Percentiles rank a stretch among this genome's conserved stretches.
phyloP scores from a whole-genome alignment of 129 eudicot species.

The Centaurea solstitialis region DNA sequence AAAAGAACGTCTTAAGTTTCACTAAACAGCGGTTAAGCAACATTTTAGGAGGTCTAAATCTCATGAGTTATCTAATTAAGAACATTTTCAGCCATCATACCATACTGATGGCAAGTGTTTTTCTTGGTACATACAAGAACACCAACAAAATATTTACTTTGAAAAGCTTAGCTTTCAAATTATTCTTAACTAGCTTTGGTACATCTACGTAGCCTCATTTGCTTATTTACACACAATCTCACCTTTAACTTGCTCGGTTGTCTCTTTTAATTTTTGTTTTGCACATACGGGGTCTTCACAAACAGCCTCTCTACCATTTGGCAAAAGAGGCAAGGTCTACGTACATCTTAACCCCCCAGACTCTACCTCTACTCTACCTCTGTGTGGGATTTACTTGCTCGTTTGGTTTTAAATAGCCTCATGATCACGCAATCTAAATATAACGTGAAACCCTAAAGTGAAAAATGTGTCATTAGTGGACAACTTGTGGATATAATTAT shows the following conservation, averaged over 20 bases:
- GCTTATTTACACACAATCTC: background rate
- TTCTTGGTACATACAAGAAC: no score
- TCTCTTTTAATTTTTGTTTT: background rate
- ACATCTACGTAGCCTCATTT: background rate
- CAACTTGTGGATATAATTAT: background rate
- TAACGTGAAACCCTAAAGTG: background rate
- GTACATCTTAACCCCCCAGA: no score
- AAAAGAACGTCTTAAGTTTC: no score
- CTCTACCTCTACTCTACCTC: no score
- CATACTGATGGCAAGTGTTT: no score
- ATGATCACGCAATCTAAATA: background rate
- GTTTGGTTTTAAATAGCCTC: background rate
- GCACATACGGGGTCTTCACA: background rate
- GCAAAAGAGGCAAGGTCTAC: background rate
- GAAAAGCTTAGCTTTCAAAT: background rate
- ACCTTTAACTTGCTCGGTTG: background rate
- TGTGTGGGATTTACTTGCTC: background rate
- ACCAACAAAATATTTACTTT: background rate
- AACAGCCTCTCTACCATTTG: background rate
- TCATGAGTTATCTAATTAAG: no score
- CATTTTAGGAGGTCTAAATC: no score
- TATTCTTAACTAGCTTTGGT: background rate
- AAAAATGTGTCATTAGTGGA: background rate
- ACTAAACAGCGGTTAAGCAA: no score
- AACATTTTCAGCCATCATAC: no score